Evolutionary conservation across 305 asterid species (phyloP), one percentile per base, ranked within the genome.

Genomic region (Rubia balearica): DNA sequence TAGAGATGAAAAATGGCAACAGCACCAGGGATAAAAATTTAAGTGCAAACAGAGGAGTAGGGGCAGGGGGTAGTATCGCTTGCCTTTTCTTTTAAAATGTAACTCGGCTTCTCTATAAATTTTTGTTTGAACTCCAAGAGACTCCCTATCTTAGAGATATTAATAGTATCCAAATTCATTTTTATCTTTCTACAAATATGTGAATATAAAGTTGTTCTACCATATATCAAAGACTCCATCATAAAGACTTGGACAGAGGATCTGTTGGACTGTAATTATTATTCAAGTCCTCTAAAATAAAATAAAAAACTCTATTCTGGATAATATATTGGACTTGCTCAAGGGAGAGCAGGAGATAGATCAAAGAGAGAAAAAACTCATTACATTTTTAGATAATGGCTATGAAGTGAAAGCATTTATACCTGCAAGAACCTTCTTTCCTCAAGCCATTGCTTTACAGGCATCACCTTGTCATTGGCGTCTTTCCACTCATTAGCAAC

Each of bases 401-500:
- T 66, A 67, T 36, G 22, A 68, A 66, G 61, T 13, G 17, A 45
- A 64, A 65, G 19, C 57, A 41, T 36, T 8, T 33, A 56, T 80
- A 94, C 99, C 95, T 91, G 99, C 83, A 91, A 75, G 81, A 87
- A 84, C 77, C 96, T 91, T 85, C 99, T 87, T 77, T 94, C 99
- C 74, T 94, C 99, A 63, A 93, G 88, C 98, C 98, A 93, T 73
- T 94, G 98, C 77, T 94, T 94, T 60, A 94, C 97, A 24, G 98
- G 99, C 99, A 94, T 91, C 80, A 94, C 99, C 86, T 91, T 94
- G 81, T 94, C 99, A 80, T 86, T 94, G 75, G 96, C 86, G 83
- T 94, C 99, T 83, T 94, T 94, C 96, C 97, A 94, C 78, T 94
- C 99, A 80, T 94, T 94, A 76, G 99, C 99, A 65, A 94, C 99